Evolutionary conservation across 2,329 filamentous ascomycete genomes (phyloP).

Genomic region (Apiospora phragmitis): DNA sequence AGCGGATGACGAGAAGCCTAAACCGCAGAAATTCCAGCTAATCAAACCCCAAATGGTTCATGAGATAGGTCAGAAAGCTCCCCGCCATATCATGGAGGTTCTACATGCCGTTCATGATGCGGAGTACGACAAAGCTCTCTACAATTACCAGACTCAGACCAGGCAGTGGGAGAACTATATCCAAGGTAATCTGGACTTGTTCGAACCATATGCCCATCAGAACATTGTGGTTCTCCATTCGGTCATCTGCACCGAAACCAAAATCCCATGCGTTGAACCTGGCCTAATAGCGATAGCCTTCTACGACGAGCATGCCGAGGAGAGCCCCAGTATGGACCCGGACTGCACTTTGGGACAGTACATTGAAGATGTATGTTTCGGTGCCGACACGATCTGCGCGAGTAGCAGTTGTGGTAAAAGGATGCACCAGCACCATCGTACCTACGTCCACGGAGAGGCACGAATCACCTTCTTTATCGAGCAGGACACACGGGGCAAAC

Average conservation of each 20-base stretch:
- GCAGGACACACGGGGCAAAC: conserved; percentile 53
- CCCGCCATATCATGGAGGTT: conserved; percentile 87
- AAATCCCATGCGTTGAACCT: conserved; percentile 89
- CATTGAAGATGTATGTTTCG: conserved; percentile 83
- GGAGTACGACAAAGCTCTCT: conserved; percentile 92
- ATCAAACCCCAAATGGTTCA: conserved; percentile 97
- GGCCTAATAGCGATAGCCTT: conserved; percentile 89
- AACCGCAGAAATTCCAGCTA: conserved; percentile 77
- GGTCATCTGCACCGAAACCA: conserved; percentile 88
- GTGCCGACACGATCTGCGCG: conserved; percentile 74
- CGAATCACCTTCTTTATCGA: conserved; percentile 91
- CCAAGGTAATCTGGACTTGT: conserved; percentile 82
- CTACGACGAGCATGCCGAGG: conserved; percentile 82
- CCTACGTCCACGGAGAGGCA: conserved; percentile 95
- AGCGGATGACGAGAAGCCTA: conserved; percentile 60
- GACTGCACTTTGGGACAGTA: conserved; percentile 96
- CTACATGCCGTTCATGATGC: conserved; percentile 93
- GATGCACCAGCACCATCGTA: conserved; percentile 91
- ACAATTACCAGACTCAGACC: conserved; percentile 92
- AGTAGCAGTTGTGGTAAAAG: conserved; percentile 83
- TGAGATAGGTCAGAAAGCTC: conserved; percentile 74
- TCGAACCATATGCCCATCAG: conserved; percentile 93
- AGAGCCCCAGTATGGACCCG: conserved; percentile 65
- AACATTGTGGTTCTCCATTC: conserved; percentile 95
- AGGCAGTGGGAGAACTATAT: conserved; percentile 96